Base-by-base conservation (phyloP, 495 filamentous ascomycete species). In the Xylaria venustula region DNA sequence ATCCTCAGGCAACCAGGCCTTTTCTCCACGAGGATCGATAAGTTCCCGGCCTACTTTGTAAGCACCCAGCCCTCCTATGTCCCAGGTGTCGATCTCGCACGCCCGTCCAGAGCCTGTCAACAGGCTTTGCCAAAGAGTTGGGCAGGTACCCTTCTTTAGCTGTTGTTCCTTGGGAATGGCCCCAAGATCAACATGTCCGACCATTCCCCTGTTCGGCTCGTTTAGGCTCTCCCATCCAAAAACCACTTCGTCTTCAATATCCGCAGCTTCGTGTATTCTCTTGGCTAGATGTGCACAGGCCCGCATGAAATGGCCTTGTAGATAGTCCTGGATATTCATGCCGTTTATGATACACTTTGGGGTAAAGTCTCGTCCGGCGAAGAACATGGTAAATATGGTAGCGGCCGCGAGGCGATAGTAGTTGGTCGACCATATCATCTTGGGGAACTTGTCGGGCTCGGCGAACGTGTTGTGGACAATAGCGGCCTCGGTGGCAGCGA, bases 401-500 rank as follows among this genome's bases (percentile, higher is more conserved):
- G 91, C 90, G 53, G 90, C 91, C 6, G 88, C 92, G 25, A 97
- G 79, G 41, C 95, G 87, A 47, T 85, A 88, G 67, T 98, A 98
- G 67, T 98, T 98, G 22, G 94, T 98, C 47, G 93, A 91, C 94
- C 94, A 98, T 20, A 97, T 92, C 94, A 98, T 98, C 75, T 98
- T 98, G 3, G 94, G 95, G 68, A 94, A 98, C 2, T 86, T 81
- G 4, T 85, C 86, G 17, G 92, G 91, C 36, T 96, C 82, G n/a
- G 91, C 88, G 66, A 89, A 97, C 0, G 89, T 93, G 67, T 98
- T 98, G 45, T 98, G 94, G 23, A 98, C 93, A 44, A 97, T 81
- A 20, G 95, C 92, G 2, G 92, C 95, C 73, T 97, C 90, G 15
- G 93, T 98, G 23, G 85, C 86, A 45, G 86, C 85, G 67, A 98